phyloP scores from a whole-genome alignment of 2,329 filamentous ascomycete species.

The Colletotrichum filicis region DNA sequence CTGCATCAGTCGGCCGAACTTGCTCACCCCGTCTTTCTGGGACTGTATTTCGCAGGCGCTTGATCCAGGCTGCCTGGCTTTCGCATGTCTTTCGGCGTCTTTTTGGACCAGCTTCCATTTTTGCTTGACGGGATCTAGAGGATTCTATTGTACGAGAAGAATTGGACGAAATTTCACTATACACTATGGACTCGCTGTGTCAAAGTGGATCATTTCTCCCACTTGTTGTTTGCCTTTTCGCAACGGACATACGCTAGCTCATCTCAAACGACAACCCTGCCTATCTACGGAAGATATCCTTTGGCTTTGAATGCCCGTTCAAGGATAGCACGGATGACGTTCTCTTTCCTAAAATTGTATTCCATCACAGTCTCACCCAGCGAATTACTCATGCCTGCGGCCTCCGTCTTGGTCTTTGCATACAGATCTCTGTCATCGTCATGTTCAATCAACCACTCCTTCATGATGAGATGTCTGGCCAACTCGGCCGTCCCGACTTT shows the following conservation, averaged over 20 bases:
- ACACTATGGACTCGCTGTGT: no score
- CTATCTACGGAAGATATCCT: slow-evolving; percentile 28
- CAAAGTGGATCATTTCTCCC: no score
- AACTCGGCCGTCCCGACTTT: slow-evolving; percentile 54
- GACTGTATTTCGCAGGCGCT: no score
- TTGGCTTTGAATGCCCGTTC: slow-evolving; percentile 44
- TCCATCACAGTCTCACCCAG: slow-evolving; percentile 46
- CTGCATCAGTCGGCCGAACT: no score
- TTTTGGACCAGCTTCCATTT: no score
- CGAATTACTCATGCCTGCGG: slow-evolving; percentile 42
- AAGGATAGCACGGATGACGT: slow-evolving; percentile 51
- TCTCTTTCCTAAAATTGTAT: slow-evolving; percentile 56
- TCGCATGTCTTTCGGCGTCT: no score
- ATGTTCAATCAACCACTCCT: slow-evolving; percentile 53
- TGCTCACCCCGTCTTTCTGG: no score
- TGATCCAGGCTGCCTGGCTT: no score
- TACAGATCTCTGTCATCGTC: slow-evolving; percentile 53
- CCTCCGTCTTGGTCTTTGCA: slow-evolving; percentile 49
- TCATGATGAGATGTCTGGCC: slow-evolving; percentile 55
- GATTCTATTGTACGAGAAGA: no score
- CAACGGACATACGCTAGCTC: neutral
- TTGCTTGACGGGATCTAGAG: no score
- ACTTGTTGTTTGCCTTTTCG: neutral
- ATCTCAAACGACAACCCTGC: no score
- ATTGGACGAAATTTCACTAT: no score